Evolutionary conservation across 2,329 filamentous ascomycete species (phyloP), one percentile per base, ranked within the genome.

Genomic region (Epichloe brachyelytri): DNA sequence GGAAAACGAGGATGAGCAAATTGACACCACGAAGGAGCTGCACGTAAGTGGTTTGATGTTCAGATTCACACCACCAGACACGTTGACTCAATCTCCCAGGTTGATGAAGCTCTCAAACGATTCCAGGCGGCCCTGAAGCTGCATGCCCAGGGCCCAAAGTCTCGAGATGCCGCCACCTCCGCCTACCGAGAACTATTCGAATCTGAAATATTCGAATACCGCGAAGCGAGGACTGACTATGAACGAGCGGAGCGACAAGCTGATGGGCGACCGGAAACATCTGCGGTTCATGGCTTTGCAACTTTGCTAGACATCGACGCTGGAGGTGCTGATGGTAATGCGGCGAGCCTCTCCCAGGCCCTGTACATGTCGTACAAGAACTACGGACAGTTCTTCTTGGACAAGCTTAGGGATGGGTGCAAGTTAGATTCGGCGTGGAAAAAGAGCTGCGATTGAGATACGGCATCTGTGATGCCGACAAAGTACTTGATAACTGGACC

Each of bases 331-430:
- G 88, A 94, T 56, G 83, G 80, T 30, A 81, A 82, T 2, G 87
- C 84, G 15, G 93, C 85, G 62, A 91, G 85, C 46, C 72, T 97
- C 10, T 84, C 88, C 0, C 90, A 96, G 62, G 89, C 94, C 11
- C 76, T 97, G 19, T 96, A 95, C 61, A 77, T 98, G 7, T 86
- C 91, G 1, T 88, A 94, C 73, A 98, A 97, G 67, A 98, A 97
- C 60, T 83, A 91, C 68, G 93, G 89, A 41, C 88, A 97, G 62
- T 96, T 95, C 62, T 73, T 85, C 52, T 73, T 98, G n/a, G 91
- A 98, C 50, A 67, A 64, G 49, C 57, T 68, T 3, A 69, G 65
- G 51, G 68, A 70, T 19, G 51, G 56, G 36, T 52, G 47, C 5
- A 51, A 51, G n/a, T 63, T 72, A 70, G 52, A 79, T 85, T 57